Evolutionary conservation across 768 basidiomycete genomes (phyloP).

Genomic region (Boletus vermiculosoides): DNA sequence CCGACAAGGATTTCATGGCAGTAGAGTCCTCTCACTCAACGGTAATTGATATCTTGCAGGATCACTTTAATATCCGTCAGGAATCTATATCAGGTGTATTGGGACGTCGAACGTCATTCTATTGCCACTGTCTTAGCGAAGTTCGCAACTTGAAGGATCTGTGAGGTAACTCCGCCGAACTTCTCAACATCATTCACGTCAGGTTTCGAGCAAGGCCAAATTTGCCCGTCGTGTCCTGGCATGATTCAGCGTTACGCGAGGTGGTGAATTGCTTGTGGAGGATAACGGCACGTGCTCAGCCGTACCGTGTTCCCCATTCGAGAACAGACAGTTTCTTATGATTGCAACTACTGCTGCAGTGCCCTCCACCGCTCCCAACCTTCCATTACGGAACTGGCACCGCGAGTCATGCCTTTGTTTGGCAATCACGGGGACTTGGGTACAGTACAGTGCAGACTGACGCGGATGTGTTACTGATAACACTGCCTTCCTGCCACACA

Average conservation of each 20-base stretch:
- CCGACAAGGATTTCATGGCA: conserved; percentile 7
- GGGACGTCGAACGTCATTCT: not conserved
- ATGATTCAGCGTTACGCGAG: not conserved
- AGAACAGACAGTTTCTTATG: no score
- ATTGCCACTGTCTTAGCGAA: not conserved
- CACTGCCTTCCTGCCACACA: conserved; percentile 4
- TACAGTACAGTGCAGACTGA: not conserved
- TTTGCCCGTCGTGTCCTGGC: conserved; percentile 5
- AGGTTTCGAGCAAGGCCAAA: conserved; percentile 7
- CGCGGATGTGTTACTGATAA: not conserved
- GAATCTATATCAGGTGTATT: not conserved
- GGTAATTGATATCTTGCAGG: not conserved
- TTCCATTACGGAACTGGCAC: not conserved
- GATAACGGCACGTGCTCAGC: no score
- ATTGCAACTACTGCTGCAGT: not conserved
- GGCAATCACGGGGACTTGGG: not conserved
- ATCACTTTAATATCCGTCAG: not conserved
- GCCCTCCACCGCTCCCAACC: not conserved
- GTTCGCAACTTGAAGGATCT: not conserved
- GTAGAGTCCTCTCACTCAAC: not conserved
- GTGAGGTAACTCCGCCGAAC: not conserved
- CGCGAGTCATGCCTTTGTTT: not conserved
- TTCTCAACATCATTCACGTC: not conserved
- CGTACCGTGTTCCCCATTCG: not conserved
- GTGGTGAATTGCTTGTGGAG: no score